Evolutionary conservation across 495 filamentous ascomycete species (phyloP).

Genomic region (Aspergillus bridgeri): DNA sequence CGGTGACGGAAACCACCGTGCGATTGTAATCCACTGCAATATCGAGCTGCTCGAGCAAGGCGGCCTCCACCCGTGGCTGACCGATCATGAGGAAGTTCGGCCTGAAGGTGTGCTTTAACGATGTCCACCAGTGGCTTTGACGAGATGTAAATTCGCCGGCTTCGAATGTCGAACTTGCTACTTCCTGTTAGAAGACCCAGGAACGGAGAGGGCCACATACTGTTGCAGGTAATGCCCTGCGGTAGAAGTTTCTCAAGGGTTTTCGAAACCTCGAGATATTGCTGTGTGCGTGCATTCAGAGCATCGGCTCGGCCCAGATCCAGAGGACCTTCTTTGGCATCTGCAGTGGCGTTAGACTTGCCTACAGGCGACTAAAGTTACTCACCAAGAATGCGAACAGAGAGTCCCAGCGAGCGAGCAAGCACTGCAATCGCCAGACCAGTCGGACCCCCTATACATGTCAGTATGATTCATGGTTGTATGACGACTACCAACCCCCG

Average conservation of each 20-base stretch:
- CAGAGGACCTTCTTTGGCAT: neutral
- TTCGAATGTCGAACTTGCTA: slow-evolving; percentile 9
- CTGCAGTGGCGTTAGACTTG: neutral
- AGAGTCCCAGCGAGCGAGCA: slow-evolving; percentile 1
- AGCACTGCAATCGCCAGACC: neutral
- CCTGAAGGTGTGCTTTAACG: slow-evolving; percentile 2
- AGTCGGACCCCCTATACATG: neutral
- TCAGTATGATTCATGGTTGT: neutral
- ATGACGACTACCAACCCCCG: neutral
- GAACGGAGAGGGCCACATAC: neutral
- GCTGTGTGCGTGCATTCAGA: slow-evolving; percentile 1
- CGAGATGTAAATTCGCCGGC: slow-evolving; percentile 5
- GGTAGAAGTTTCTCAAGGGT: neutral
- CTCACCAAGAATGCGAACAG: neutral
- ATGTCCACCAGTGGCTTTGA: slow-evolving; percentile 9
- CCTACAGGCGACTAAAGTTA: neutral
- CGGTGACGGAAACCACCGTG: neutral
- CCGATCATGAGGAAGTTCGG: slow-evolving; percentile 11
- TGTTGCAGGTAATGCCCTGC: slow-evolving; percentile 4
- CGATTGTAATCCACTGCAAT: neutral
- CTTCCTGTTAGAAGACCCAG: neutral
- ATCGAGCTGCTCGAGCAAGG: slow-evolving; percentile 3
- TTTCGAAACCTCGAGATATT: slow-evolving; percentile 1
- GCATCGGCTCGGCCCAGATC: slow-evolving; percentile 4
- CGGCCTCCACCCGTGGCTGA: slow-evolving; percentile 3